phyloP scores from a whole-genome alignment of 2,329 filamentous ascomycete species.

The Apiospora rasikravindrae region DNA sequence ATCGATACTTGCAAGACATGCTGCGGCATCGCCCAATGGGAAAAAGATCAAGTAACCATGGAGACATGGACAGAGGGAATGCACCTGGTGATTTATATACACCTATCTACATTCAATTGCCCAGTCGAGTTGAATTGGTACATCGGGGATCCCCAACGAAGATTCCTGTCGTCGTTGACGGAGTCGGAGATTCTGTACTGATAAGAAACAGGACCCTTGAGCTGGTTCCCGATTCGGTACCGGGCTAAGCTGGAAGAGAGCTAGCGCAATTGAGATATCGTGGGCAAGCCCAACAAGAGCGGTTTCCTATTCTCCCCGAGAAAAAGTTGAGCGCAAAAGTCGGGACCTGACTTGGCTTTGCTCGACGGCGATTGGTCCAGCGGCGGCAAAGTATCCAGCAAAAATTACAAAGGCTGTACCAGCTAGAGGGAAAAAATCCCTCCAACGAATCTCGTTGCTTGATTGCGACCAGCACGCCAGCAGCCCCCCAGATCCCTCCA shows the following conservation, averaged over 20 bases:
- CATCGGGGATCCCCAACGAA: conserved; percentile 12
- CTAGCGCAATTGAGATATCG: conserved; percentile 12
- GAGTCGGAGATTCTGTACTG: background rate
- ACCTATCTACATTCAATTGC: background rate
- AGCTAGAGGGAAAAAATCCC: conserved; percentile 14
- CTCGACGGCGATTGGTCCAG: background rate
- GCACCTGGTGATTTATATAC: background rate
- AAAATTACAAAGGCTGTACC: conserved; percentile 19
- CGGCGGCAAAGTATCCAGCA: conserved; percentile 19
- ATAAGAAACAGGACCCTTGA: background rate
- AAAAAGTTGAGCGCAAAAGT: conserved; percentile 20
- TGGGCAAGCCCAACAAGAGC: conserved; percentile 18
- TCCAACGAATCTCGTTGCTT: conserved; percentile 10
- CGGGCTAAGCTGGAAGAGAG: background rate
- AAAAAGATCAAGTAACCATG: background rate
- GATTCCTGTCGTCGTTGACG: background rate
- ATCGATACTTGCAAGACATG: background rate
- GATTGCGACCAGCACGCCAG: conserved; percentile 10
- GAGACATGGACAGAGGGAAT: background rate
- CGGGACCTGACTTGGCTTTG: conserved; percentile 11
- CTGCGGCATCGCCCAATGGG: background rate
- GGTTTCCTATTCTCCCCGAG: conserved; percentile 19
- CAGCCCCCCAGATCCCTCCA: background rate
- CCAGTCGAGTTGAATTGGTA: background rate
- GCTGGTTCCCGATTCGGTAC: background rate